Evolutionary conservation across 768 basidiomycete genomes (phyloP), one percentile per base, ranked within the genome.

Genomic region (Termitomyces bulborhizus): DNA sequence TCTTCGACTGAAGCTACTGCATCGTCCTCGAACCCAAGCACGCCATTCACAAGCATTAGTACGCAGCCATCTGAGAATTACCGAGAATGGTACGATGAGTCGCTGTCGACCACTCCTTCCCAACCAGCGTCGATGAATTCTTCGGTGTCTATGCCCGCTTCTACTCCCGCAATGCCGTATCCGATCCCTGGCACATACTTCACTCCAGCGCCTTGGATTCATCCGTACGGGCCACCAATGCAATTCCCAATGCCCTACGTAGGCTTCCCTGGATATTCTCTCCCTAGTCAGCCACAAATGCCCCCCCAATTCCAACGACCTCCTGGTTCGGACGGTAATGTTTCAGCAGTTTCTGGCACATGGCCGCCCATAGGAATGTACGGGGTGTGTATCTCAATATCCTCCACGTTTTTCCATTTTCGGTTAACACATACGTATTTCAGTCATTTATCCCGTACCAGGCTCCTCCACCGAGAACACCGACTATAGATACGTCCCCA

Each of bases 401-500:
- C 9, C 32, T 24, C 18, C 0, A 24, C 24, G 31, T 11, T 27
- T 16, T 16, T 32, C 24, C 21, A n/a, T 45, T n/a, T 21, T 2
- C 6, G 50, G 5, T 31, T 32, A 16, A 43, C 18, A 4, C 18
- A 15, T 46, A 27, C 29, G 1, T 54, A 52, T 45, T 21, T 15
- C 57, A 83, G 78, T 69, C 78, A 26, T 81, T 78, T 51, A 71
- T 80, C 43, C 76, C 77, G 4, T 83, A 81, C 65, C 71, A 80
- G 16, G 60, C 70, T 26, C 70, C 73, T 56, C 66, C 72, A 24
- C 48, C 69, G 8, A 69, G 73, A 43, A 65, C 69, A n/a, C 64
- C 72, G 53, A 62, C 60, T 32, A 57, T 65, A 11, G 73, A 73
- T 37, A 67, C 67, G 46, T 53, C 68, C 21, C 63, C 65, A 52